Base-by-base conservation (phyloP, 176 grass and related monocot genomes). In the Thinopyrum elongatum region DNA sequence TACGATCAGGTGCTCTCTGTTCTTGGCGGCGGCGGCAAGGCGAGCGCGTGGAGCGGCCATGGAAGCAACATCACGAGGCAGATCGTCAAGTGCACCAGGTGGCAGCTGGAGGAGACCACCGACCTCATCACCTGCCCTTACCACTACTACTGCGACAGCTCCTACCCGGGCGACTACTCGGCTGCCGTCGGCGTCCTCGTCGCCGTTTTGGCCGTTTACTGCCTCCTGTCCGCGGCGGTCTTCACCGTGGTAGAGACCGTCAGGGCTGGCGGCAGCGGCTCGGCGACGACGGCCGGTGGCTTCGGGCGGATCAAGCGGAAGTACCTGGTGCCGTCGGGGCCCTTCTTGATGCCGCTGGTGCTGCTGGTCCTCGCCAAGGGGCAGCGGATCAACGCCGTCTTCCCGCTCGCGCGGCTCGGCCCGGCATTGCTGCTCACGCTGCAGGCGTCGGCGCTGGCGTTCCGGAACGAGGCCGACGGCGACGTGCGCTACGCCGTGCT, bases 121-220 rank as follows among this genome's bases (percentile, higher is more conserved):
- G 93, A 95, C 46, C 85, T 89, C 62, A 57, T 92, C 83, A 87
- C 90, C 19, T 95, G 93, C 70, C 88, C 93, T 36, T 95, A 82
- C 80, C 90, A 95, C 74, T 95, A 95, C 88, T 92, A 87, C 86
- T 92, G 93, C 80, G 93, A 90, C 80, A 95, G 93, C 80, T 71
- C 80, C 55, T 92, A 92, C 85, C 79, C 62, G 7, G 90, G 83
- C 36, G 86, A 95, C 70, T 92, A 89, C 64, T 72, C 90, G 3
- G 2, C 80, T 60, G 41, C 85, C 6, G 82, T 87, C 30, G 93
- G 90, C 76, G 65, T 81, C 10, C 53, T 84, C 55, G 93, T 88
- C 19, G 79, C 91, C 31, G 58, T 88, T 72, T 92, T 95, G 3
- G 79, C 86, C 6, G 58, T 79, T 7, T 83, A 80, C 7, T 95